phyloP scores from a whole-genome alignment of 2,329 filamentous ascomycete species.

The Beauveria brongniartii region DNA sequence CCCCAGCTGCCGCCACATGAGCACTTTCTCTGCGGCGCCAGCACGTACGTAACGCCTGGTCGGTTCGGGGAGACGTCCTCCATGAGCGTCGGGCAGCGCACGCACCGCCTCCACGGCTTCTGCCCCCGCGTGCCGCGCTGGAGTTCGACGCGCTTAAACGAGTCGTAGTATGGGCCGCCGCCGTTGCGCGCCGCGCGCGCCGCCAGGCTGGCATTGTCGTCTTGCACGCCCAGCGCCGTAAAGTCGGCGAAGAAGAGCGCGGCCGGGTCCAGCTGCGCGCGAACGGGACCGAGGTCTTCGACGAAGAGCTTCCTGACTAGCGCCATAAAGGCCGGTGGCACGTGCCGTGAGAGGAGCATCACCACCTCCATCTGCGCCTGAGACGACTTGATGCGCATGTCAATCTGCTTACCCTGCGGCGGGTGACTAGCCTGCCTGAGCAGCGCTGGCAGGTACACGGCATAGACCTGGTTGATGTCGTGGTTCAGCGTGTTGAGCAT shows the following conservation, averaged over 20 bases:
- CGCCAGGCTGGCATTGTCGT: conserved; percentile 42
- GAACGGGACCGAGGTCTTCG: conserved; percentile 49
- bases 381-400: conserved; percentile 35
- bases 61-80: conserved; percentile 45
- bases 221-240: conserved; percentile 56
- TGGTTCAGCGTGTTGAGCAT: conserved; percentile 42
- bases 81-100: conserved; percentile 57
- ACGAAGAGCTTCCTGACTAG: conserved; percentile 61
- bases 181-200: conserved; percentile 27
- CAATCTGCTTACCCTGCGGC: conserved; percentile 33
- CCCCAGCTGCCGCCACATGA: conserved; percentile 48
- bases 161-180: conserved; percentile 34
- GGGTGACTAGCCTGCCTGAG: conserved; percentile 38
- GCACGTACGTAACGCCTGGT: conserved; percentile 44
- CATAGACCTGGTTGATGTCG: conserved; percentile 45
- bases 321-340: conserved; percentile 38
- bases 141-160: conserved; percentile 53
- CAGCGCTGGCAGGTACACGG: conserved; percentile 34
- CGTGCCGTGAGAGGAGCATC: conserved; percentile 41
- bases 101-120: conserved; percentile 32
- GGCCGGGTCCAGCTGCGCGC: conserved; percentile 53
- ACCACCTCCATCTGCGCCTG: conserved; percentile 43
- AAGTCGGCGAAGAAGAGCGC: conserved; percentile 68
- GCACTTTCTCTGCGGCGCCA: conserved; percentile 47
- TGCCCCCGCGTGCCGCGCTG: conserved; percentile 14